phyloP scores from a whole-genome alignment of 306 rosid species.

The Castanea sativa region DNA sequence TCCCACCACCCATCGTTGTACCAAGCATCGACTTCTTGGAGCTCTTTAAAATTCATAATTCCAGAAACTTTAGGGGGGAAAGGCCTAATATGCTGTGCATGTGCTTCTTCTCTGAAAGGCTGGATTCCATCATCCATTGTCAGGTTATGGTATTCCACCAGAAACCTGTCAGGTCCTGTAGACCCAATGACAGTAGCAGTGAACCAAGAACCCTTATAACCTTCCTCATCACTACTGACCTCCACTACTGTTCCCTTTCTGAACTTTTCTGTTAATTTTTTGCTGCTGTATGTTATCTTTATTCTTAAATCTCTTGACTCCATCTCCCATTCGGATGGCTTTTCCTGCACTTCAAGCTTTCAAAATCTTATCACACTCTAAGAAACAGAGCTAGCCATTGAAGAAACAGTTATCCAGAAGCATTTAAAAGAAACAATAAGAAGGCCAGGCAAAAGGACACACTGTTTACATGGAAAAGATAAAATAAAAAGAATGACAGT shows the following conservation, averaged over 20 bases:
- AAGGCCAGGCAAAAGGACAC: not conserved
- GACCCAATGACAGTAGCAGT: constrained; percentile 26
- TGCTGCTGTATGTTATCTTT: constrained; percentile 23
- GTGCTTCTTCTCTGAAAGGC: constrained; percentile 35
- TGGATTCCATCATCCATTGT: constrained; percentile 32
- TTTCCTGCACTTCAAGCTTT: constrained; percentile 31
- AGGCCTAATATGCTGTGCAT: constrained; percentile 37
- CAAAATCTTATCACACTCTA: not conserved
- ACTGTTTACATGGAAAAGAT: not conserved
- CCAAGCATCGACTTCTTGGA: constrained; percentile 54
- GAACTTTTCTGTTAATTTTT: not conserved
- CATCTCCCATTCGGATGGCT: constrained; percentile 11
- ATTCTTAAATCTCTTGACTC: constrained; percentile 19
- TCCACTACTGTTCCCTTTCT: constrained; percentile 36
- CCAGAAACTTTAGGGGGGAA: constrained; percentile 35
- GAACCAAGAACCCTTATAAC: constrained; percentile 49
- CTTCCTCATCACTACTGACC: constrained; percentile 37
- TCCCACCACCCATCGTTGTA: constrained; percentile 67
- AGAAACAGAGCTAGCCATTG: no score
- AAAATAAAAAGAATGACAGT: not conserved
- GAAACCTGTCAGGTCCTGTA: constrained; percentile 28
- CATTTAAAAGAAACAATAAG: not conserved
- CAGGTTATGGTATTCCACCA: constrained; percentile 43
- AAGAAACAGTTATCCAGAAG: no score
- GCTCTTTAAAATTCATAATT: constrained; percentile 13